phyloP scores from a whole-genome alignment of 345 rosid genomes.

The Citrus mangshanensis region DNA sequence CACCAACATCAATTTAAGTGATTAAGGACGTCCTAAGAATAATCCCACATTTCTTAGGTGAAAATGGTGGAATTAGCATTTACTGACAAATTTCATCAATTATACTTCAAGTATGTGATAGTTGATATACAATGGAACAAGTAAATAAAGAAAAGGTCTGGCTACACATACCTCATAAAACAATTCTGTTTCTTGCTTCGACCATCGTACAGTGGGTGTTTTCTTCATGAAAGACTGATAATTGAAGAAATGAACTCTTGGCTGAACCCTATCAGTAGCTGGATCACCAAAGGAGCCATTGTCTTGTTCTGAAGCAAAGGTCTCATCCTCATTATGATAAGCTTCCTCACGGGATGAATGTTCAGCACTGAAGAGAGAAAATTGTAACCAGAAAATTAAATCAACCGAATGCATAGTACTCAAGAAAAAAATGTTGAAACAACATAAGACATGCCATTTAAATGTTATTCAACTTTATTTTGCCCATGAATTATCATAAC shows the following conservation, averaged over 20 bases:
- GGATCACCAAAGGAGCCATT: constrained; percentile 19
- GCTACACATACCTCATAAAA: constrained; percentile 59
- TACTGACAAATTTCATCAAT: background rate
- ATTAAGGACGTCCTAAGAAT: background rate
- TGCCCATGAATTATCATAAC: background rate
- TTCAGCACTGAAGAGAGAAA: constrained; percentile 33
- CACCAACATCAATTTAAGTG: background rate
- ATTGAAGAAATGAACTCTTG: constrained; percentile 40
- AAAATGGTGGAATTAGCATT: background rate
- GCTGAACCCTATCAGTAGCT: constrained; percentile 12
- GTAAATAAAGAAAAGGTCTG: background rate
- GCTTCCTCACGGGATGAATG: constrained; percentile 32
- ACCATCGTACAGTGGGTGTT: constrained; percentile 63
- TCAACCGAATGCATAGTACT: constrained; percentile 5
- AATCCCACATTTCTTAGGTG: background rate
- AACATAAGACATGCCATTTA: background rate
- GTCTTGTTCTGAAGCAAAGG: constrained; percentile 33
- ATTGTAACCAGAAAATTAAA: constrained; percentile 4
- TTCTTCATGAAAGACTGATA: constrained; percentile 69
- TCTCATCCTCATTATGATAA: constrained; percentile 36
- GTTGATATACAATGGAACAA: background rate
- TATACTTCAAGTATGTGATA: too few relatives aligned
- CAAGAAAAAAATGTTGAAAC: background rate
- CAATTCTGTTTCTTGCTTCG: constrained; percentile 73
- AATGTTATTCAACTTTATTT: background rate